Base-by-base conservation (phyloP, 2,329 filamentous ascomycete genomes). In the Fusarium tjaetaba region DNA sequence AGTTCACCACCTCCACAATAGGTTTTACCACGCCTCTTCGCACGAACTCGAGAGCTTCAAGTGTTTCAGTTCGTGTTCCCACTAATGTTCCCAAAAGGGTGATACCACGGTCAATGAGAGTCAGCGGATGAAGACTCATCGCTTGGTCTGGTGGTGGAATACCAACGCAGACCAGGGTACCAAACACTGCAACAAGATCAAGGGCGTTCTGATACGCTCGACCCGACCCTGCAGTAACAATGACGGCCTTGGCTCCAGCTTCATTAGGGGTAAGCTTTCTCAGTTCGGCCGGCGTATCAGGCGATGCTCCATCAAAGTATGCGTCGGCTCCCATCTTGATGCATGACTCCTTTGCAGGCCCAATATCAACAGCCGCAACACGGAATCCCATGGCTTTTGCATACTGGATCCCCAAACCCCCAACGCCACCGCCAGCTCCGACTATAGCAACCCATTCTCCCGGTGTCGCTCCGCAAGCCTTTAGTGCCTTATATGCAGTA, bases 401-500 rank as follows among this genome's bases (percentile, higher is more conserved):
- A 61, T 79, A 85, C 39, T 81, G 79, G 6, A 85, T 76, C 0
- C 80, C 83, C 34, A 85, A 68, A 10, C 79, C 79, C 0, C 83
- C 84, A 4, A 85, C 82, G 2, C 84, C 84, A 10, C 84, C 84
- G 0, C 79, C 83, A 5, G 78, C 84, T 4, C 84, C 84, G 0
- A 79, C 76, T 11, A 86, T 76, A 2, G 79, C 81, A 3, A 85
- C 68, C 78, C 79, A 84, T 58, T 82, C 77, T 5, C 84, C 83
- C 0, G 81, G 80, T 0, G 65, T 73, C 9, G 79, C 67, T 7
- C 63, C 73, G 38, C 79, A 80, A 2, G 66, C 68, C 70, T 84
- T 84, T 53, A 85, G 57, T 0, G 82, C 83, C 71, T 82, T 83
- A 68, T 85, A 86, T 1, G 83, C 84, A 2, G 84, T 85, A 1